These are phyloP conservation scores for Solanum sitiens DNA, from an alignment of 257 asterid genomes.

Conservation along the genomic window DNA sequence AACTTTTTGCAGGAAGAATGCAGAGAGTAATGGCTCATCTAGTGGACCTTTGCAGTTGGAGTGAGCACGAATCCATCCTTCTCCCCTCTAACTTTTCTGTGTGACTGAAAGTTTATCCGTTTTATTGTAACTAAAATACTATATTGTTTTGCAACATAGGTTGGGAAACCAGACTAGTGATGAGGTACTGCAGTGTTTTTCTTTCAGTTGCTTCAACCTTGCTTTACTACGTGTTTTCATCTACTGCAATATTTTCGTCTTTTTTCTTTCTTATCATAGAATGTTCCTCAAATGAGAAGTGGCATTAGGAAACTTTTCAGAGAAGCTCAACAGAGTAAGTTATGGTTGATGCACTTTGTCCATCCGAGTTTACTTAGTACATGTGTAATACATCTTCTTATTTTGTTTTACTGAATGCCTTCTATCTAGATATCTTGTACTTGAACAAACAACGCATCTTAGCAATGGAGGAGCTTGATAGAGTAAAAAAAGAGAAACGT, in stretches of 20 bases:
- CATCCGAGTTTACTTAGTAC: not conserved
- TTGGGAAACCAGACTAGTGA: slow-evolving; percentile 19
- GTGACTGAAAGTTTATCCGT: not conserved
- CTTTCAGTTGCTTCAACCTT: slow-evolving; percentile 1
- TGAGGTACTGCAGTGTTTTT: slow-evolving; percentile 23
- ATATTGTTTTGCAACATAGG: slow-evolving; percentile 20
- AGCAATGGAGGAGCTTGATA: slow-evolving; percentile 64
- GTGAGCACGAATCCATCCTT: not conserved
- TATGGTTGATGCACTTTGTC: not conserved
- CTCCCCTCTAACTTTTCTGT: not conserved
- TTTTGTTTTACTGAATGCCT: slow-evolving; percentile 7
- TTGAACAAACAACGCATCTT: slow-evolving; percentile 62
- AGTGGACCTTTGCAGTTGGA: not conserved
- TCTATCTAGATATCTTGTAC: slow-evolving; percentile 50
- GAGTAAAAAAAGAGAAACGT: slow-evolving; percentile 42
- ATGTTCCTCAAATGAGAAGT: slow-evolving; percentile 11
- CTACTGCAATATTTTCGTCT: not conserved
- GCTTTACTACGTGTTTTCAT: not conserved
- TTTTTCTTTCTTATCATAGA: slow-evolving; percentile 16
- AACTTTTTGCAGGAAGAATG: not conserved
- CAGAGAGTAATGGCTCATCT: not conserved
- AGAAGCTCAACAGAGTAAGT: slow-evolving; percentile 72
- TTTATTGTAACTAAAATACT: not conserved
- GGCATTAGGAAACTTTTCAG: slow-evolving; percentile 51
- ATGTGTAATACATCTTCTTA: not conserved